phyloP scores from a whole-genome alignment of 345 rosid species.

The Xanthoceras sorbifolium region DNA sequence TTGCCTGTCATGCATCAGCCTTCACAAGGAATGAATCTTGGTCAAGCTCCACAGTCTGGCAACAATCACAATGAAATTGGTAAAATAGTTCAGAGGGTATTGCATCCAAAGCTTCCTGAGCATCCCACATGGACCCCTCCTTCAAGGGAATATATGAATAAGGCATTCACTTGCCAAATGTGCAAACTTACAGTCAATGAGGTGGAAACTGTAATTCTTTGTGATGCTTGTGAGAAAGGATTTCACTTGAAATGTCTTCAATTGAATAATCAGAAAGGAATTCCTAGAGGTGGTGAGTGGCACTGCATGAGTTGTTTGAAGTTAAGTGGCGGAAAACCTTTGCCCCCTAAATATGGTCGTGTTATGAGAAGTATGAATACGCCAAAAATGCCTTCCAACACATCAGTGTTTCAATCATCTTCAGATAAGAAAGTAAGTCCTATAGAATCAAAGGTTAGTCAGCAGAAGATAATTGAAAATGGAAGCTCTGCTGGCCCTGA shows the following conservation, averaged over 20 bases:
- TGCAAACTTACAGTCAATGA: slow-evolving; percentile 68
- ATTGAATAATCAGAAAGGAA: slow-evolving; percentile 56
- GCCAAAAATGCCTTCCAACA: slow-evolving; percentile 52
- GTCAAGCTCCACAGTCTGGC: slow-evolving; percentile 43
- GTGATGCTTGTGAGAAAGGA: slow-evolving; percentile 95
- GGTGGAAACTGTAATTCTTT: slow-evolving; percentile 73
- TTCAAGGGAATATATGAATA: slow-evolving; percentile 89
- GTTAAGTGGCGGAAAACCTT: slow-evolving; percentile 74
- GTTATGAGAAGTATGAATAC: slow-evolving; percentile 61
- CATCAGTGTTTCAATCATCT: slow-evolving; percentile 48
- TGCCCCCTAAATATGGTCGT: slow-evolving; percentile 90
- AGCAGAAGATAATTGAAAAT: slow-evolving; percentile 43
- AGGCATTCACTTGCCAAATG: slow-evolving; percentile 65
- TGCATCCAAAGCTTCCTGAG: slow-evolving; percentile 63
- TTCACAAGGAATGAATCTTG: slow-evolving; percentile 50
- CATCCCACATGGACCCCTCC: slow-evolving; percentile 87
- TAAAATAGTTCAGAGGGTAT: slow-evolving; percentile 63
- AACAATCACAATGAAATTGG: slow-evolving; percentile 70
- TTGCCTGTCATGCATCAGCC: slow-evolving; percentile 57
- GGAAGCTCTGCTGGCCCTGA: slow-evolving; percentile 43
- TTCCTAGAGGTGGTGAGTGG: slow-evolving; percentile 88
- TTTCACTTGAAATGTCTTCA: slow-evolving; percentile 85
- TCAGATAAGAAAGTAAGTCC: slow-evolving; percentile 54
- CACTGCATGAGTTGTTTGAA: slow-evolving; percentile 80
- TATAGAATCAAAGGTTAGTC: slow-evolving; percentile 45